Evolutionary conservation across 129 eudicot species (phyloP), one percentile per base, ranked within the genome.

Genomic region (Tagetes patula): DNA sequence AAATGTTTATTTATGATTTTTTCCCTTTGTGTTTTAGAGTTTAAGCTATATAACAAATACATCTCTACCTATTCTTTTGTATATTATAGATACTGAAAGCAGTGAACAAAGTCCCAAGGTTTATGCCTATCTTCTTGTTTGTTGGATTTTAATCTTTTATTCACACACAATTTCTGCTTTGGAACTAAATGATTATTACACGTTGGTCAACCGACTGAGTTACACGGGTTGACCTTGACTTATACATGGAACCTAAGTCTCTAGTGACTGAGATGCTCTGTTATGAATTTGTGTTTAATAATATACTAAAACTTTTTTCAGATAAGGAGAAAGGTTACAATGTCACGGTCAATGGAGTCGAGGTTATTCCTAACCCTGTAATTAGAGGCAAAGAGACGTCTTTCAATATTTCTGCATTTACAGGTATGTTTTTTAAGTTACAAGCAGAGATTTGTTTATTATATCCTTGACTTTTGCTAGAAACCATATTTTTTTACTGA

Each of bases 341-440:
- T 20, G 27, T 20, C 27, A 20, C 27, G 27, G 27, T 20, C 27
- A 20, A 20, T 33, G 81, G 83, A 31, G 78, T 89, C 8, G 85
- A 70, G 45, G 82, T 86, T 60, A 48, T 70, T 68, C 96, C 96
- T 32, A 74, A 77, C 70, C 96, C 92, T 2, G 74, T 84, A 36
- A 38, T 47, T 20, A 75, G 79, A 86, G 90, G 96, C 73, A 47
- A 70, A 63, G 55, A 60, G 48, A 84, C 92, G 77, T 82, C 92
- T 71, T 86, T 89, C 77, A 80, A 72, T 45, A 75, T 89, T 56
- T 71, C 87, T 72, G 96, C 92, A 54, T 73, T 74, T 11, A 80
- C 96, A 47, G 89, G 92, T 84, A 5, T 30, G 37, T 46, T 46
- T 67, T 31, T 63, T 12, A 40, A 27, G 34, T 31, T 6, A 56